Evolutionary conservation across 2,329 filamentous ascomycete genomes (phyloP).

Genomic region (Hypoxylon sp.): DNA sequence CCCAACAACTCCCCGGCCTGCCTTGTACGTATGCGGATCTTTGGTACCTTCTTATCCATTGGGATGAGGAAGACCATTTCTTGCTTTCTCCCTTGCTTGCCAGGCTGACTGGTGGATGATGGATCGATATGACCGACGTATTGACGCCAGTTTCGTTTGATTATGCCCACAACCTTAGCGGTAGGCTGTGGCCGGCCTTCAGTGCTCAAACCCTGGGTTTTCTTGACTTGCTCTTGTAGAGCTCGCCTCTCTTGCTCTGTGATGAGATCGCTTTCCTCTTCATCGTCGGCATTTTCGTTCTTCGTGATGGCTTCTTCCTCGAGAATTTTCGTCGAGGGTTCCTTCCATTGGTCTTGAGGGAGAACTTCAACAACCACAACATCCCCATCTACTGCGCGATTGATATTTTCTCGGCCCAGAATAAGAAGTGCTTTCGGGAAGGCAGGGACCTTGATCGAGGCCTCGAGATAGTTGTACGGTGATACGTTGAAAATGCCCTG

Average conservation of each 20-base stretch:
- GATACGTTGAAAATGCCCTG: constrained; percentile 97
- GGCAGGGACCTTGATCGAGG: constrained; percentile 87
- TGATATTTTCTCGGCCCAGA: constrained; percentile 95
- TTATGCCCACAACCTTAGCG: constrained; percentile 89
- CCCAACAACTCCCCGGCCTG: constrained; percentile 91
- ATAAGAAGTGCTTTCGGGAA: constrained; percentile 92
- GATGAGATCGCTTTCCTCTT: constrained; percentile 82
- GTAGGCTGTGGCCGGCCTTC: constrained; percentile 91
- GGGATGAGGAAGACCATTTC: constrained; percentile 95
- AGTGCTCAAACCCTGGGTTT: constrained; percentile 80
- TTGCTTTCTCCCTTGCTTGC: constrained; percentile 84
- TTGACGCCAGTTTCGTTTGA: constrained; percentile 97
- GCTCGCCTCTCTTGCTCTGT: constrained; percentile 88
- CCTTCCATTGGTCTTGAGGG: constrained; percentile 96
- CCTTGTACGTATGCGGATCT: constrained; percentile 92
- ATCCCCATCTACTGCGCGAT: constrained; percentile 92
- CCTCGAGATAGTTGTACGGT: constrained; percentile 97
- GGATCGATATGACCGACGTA: constrained; percentile 97
- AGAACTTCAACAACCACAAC: constrained; percentile 93
- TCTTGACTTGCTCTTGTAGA: constrained; percentile 91
- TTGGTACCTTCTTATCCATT: constrained; percentile 98
- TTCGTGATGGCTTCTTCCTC: constrained; percentile 93
- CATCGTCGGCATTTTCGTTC: constrained; percentile 92
- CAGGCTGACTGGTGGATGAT: constrained; percentile 81
- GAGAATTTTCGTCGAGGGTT: constrained; percentile 93